Evolutionary conservation across 805 yeast genomes (phyloP).

Genomic region (Kazachstania viticola): DNA sequence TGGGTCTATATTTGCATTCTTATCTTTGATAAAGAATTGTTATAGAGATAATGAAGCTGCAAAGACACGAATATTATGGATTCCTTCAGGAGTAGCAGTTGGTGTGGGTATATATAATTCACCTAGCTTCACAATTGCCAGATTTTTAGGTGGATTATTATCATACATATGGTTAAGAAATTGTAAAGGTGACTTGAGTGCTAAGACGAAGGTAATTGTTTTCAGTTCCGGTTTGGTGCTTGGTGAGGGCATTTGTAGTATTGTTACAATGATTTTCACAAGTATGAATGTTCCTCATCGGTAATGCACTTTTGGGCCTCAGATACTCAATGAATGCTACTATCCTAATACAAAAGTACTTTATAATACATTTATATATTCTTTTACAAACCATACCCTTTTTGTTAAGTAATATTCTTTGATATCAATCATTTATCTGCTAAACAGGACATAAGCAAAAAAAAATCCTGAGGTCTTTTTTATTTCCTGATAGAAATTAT

Average conservation of each 20-base stretch:
- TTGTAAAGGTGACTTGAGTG: conserved; percentile 29
- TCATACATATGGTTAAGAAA: conserved; percentile 46
- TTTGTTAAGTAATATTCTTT: no score
- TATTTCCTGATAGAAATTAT: no score
- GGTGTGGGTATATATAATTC: conserved; percentile 93
- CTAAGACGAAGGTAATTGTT: conserved; percentile 67
- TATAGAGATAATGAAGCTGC: conserved; percentile 33
- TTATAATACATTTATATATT: no score
- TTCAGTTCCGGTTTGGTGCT: conserved; percentile 84
- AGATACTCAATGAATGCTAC: no score
- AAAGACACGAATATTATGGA: conserved; percentile 33
- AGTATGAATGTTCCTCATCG: conserved; percentile 55
- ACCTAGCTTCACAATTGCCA: conserved; percentile 86
- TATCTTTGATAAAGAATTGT: conserved; percentile 53
- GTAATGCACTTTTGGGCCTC: no score
- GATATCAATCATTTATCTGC: no score
- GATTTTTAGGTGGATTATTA: conserved; percentile 78
- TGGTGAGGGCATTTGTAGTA: conserved; percentile 89
- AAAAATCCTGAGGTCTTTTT: no score
- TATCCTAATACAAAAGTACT: no score
- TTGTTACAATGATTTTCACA: conserved; percentile 67
- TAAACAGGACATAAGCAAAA: no score
- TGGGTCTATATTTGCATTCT: conserved; percentile 56
- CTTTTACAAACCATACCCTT: no score
- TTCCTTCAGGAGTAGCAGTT: conserved; percentile 94